Evolutionary conservation across 768 basidiomycete species (phyloP), one percentile per base, ranked within the genome.

Genomic region (Leucocoprinus birnbaumii): DNA sequence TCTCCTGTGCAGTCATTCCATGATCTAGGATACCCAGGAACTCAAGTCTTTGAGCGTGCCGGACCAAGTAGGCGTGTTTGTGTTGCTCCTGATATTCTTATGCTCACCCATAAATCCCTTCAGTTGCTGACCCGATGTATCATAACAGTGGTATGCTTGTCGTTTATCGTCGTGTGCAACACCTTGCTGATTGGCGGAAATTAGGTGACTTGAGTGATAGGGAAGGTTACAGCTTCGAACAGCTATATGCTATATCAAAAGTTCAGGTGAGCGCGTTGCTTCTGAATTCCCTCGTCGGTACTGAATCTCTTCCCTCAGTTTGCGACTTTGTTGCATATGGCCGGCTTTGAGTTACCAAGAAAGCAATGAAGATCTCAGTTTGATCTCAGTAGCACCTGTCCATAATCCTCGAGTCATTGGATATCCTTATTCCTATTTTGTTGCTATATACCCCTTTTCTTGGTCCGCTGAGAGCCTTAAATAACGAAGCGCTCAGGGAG

Each of bases 101-200:
- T 22, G n/a, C 6, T 13, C 1, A 27, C 25, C 5, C 9, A 37
- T 25, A 47, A 48, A 8, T 46, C 35, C 40, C 43, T 38, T n/a
- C 27, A 85, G 93, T 97, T 64, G 84, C 78, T 16, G 93, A 94
- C 67, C 91, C 91, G 9, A 90, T 89, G 86, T 94, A 93, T 65
- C 90, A 93, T 67, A 91, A 90, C 66, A 86, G 85, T 63, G 85
- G 87, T 84, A 57, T 63, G 3, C 16, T 47, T 55, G 31, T 48
- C 9, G 46, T 56, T 16, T 48, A 52, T 21, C 16, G 16, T 18
- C 22, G 49, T 53, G 1, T 18, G 18, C 7, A n/a, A 10, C 26
- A 38, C 27, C 35, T n/a, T 54, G 44, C 54, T 57, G 34, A 57
- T 9, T 21, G n/a, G 13, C 49, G 11, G 27, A 0, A 34, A 56